These are phyloP conservation scores for Backusella tarrabulga DNA, from an alignment of 192 early-diverging fungal species.

Conservation along the genomic window DNA sequence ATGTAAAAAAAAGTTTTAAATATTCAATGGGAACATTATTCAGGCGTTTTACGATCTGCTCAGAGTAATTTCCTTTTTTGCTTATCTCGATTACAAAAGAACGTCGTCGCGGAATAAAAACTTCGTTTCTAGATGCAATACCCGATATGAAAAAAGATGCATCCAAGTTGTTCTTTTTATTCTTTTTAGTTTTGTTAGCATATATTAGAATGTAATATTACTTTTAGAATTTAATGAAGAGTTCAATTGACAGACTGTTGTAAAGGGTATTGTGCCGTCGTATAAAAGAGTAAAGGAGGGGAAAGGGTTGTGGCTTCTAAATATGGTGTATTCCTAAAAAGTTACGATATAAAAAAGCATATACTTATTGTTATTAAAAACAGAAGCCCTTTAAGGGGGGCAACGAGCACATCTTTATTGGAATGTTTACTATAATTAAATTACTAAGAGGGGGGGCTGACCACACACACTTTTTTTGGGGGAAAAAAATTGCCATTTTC, in stretches of 20 bases:
- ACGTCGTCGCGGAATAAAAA: background rate
- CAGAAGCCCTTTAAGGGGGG: background rate
- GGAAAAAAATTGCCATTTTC: background rate
- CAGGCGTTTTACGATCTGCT: background rate
- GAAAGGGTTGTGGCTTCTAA: background rate
- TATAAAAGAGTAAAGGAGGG: background rate
- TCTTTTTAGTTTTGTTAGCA: background rate
- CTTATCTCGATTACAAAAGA: background rate
- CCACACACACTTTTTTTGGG: background rate
- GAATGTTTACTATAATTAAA: background rate
- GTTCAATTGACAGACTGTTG: background rate
- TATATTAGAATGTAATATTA: no score
- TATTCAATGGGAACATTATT: no score
- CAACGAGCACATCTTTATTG: background rate
- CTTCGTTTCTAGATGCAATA: background rate
- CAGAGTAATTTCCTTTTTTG: background rate
- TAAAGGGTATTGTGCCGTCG: background rate
- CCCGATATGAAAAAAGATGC: background rate
- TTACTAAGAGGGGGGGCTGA: background rate
- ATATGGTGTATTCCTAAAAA: background rate
- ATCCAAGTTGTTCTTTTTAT: background rate
- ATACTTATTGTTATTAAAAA: background rate
- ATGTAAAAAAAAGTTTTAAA: no score
- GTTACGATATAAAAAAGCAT: background rate
- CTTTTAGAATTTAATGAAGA: background rate